Evolutionary conservation across 2,329 filamentous ascomycete species (phyloP), one percentile per base, ranked within the genome.

Genomic region (Septoria linicola): DNA sequence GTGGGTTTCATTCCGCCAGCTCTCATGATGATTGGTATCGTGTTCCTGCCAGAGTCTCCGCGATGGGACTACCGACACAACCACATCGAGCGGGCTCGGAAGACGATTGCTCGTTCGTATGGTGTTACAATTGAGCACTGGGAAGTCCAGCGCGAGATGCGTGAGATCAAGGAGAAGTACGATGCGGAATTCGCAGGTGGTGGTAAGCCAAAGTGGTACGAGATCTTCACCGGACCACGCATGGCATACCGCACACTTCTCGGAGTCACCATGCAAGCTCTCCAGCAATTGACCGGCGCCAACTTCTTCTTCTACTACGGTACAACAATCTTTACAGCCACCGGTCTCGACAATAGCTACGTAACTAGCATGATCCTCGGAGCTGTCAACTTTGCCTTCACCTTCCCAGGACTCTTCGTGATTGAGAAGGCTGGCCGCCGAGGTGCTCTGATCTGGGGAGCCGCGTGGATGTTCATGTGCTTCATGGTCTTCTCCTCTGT

Each of bases 231-330:
- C 51, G 75, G 78, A 57, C 84, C 83, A 59, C 83, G 82, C 57
- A 89, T 87, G 76, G 59, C 80, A 4, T 82, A 87, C 66, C 78
- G 84, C 20, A 84, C 81, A 0, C 40, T 81, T 0, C 74, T 87
- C 0, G 84, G 84, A 32, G 78, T 87, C 30, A 65, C 73, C 3
- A 76, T 88, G 1, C 82, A 86, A 67, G 78, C 81, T 35, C 78
- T 83, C 4, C 83, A 87, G 67, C 84, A 88, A 63, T 72, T 88
- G 2, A 86, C 83, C 1, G 84, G 84, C 25, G 81, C 80, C 52
- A 85, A 85, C 70, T 85, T 82, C 69, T 84, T 82, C 72, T 85
- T 85, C 68, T 75, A 75, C 64, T 76, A 76, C 54, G 73, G 74
- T 6, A 76, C 73, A 1, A 73, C 71, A 0, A 73, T 76, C 45